Percentiles rank a stretch among this genome's conserved stretches.
These are phyloP conservation scores for Phytophthora podocarpi DNA, from an alignment of 352 stramenopile species.

Conservation along the genomic window DNA sequence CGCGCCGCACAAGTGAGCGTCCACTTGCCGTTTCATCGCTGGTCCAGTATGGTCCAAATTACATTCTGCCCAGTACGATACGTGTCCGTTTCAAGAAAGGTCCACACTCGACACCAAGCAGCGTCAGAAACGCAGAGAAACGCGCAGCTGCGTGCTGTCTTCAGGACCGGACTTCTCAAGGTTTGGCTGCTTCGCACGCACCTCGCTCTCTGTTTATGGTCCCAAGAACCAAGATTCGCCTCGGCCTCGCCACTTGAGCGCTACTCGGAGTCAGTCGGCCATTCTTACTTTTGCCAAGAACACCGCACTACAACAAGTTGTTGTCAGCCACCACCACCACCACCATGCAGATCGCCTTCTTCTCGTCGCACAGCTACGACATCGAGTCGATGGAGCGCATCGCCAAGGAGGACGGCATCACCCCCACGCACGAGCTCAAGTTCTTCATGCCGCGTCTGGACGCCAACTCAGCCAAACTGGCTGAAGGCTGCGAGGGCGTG, in stretches of 20 bases:
- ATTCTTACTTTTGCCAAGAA: slow-evolving; percentile 36
- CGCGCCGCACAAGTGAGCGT: slow-evolving; percentile 10
- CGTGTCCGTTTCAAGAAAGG: slow-evolving; percentile 14
- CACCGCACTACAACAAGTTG: slow-evolving; percentile 8
- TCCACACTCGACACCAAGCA: slow-evolving; percentile 10
- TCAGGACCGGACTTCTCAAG: slow-evolving; percentile 17
- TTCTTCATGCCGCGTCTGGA: slow-evolving; percentile 67
- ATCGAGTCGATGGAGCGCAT: slow-evolving; percentile 59
- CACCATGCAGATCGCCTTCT: slow-evolving; percentile 81
- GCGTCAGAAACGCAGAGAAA: slow-evolving; percentile 19
- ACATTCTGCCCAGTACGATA: slow-evolving; percentile 4
- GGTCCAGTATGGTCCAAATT: not conserved
- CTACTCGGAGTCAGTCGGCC: not conserved
- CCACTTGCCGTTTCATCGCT: not conserved
- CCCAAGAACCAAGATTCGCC: slow-evolving; percentile 12
- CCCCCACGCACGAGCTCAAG: slow-evolving; percentile 52
- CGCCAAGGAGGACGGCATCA: slow-evolving; percentile 50
- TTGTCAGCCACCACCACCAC: not conserved
- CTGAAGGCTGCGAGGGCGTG: slow-evolving; percentile 60
- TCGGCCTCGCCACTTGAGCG: slow-evolving; percentile 27
- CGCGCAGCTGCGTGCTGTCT: slow-evolving; percentile 9
- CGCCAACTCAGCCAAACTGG: slow-evolving; percentile 53
- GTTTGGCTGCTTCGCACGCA: slow-evolving; percentile 7
- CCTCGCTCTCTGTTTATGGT: slow-evolving; percentile 11
- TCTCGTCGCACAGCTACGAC: slow-evolving; percentile 79